Conservation (phyloP, 805 yeast genomes). For the Tetrapisispora taiwanensis region DNA sequence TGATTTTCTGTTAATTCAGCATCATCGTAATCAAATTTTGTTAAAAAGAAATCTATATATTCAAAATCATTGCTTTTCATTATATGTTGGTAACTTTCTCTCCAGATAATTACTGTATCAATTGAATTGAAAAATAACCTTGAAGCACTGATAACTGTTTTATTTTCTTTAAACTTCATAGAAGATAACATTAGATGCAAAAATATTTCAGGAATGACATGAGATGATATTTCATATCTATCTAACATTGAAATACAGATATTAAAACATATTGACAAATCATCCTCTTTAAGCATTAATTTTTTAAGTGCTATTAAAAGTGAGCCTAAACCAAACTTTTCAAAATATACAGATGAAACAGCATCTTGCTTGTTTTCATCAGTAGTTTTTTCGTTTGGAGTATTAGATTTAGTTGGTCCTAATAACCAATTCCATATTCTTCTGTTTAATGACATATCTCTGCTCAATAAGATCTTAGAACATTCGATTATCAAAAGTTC, state of each 20-base stretch:
- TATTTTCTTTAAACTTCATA: slow-evolving; percentile 23
- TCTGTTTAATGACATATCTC: slow-evolving; percentile 91
- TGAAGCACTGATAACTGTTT: slow-evolving; percentile 45
- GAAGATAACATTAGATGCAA: slow-evolving; percentile 51
- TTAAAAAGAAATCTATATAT: slow-evolving; percentile 49
- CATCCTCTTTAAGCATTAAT: slow-evolving; percentile 30
- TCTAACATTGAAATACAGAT: slow-evolving; percentile 74
- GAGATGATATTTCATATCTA: slow-evolving; percentile 86
- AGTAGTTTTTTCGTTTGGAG: background rate
- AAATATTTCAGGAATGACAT: slow-evolving; percentile 59
- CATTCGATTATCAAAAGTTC: slow-evolving; percentile 51
- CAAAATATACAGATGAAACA: slow-evolving; percentile 38
- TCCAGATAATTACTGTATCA: slow-evolving; percentile 74
- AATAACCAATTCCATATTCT: slow-evolving; percentile 89
- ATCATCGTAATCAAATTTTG: slow-evolving; percentile 51
- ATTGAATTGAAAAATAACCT: slow-evolving; percentile 73
- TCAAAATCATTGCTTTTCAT: slow-evolving; percentile 31
- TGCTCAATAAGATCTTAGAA: slow-evolving; percentile 57
- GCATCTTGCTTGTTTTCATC: background rate
- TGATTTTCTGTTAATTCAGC: slow-evolving; percentile 85
- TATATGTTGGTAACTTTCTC: slow-evolving; percentile 35
- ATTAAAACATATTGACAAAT: slow-evolving; percentile 41
- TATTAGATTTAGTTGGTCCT: slow-evolving; percentile 42
- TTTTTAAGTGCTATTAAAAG: slow-evolving; percentile 45
- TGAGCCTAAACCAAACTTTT: slow-evolving; percentile 40